Conservation (phyloP, 148 eudicot genomes). For the Spergularia marina region DNA sequence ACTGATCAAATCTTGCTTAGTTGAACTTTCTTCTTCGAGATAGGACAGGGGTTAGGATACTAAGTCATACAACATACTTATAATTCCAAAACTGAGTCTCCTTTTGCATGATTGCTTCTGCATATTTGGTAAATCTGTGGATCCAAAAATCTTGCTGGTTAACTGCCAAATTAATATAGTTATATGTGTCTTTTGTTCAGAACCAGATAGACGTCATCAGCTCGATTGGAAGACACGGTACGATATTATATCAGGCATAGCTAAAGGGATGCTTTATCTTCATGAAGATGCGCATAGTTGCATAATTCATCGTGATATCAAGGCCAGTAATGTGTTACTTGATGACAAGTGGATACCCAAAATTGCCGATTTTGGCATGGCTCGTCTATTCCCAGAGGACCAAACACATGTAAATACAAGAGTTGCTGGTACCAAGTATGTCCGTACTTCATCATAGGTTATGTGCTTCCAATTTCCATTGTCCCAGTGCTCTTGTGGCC, state of each 20-base stretch:
- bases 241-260: constrained; percentile 63
- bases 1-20: too few relatives aligned
- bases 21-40: too few relatives aligned
- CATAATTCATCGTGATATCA: constrained; percentile 88
- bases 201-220: constrained; percentile 35
- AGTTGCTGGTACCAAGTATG: constrained; percentile 90
- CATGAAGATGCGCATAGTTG: constrained; percentile 66
- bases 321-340: constrained; percentile 77
- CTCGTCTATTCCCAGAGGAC: constrained; percentile 77
- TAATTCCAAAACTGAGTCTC: too few relatives aligned
- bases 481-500: constrained; percentile 1
- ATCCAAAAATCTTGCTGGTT: too few relatives aligned
- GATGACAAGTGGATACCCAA: constrained; percentile 87
- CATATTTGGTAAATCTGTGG: too few relatives aligned
- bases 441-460: constrained; percentile 6
- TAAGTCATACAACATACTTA: too few relatives aligned
- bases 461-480: neutral
- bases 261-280: constrained; percentile 74
- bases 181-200: constrained; percentile 31
- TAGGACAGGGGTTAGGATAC: too few relatives aligned
- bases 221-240: constrained; percentile 75
- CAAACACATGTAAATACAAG: constrained; percentile 85
- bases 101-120: too few relatives aligned
- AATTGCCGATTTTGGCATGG: constrained; percentile 97
- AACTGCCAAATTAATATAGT: neutral